Conservation (phyloP, 169 alveolate species). For the Eimeria praecox region DNA sequence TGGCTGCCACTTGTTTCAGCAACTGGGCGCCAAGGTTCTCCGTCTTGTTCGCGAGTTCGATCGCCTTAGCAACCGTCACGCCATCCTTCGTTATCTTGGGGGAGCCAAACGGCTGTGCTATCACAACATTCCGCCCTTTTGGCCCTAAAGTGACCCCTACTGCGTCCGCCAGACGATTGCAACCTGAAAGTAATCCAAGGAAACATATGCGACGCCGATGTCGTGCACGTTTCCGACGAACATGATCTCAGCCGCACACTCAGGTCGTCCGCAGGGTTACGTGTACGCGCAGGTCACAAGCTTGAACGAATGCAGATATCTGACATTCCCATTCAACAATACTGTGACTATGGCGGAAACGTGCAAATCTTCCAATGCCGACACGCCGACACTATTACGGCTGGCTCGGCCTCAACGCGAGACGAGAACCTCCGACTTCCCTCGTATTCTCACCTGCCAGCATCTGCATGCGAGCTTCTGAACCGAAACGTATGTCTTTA, state of each 20-base stretch:
- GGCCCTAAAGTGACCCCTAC: constrained; percentile 99
- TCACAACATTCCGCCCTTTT: constrained; percentile 99
- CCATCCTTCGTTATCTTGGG: constrained; percentile 99
- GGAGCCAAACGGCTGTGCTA: constrained; percentile 96
- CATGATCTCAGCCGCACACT: background rate
- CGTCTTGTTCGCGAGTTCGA: constrained; percentile 96
- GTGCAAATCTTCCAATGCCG: background rate
- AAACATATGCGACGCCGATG: background rate
- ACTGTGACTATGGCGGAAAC: background rate
- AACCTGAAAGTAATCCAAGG: constrained; percentile 77
- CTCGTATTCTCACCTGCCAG: constrained; percentile 73
- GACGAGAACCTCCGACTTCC: background rate
- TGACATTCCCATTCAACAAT: background rate
- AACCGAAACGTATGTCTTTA: constrained; percentile 77
- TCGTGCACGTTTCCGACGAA: background rate
- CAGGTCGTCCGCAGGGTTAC: background rate
- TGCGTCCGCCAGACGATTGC: constrained; percentile 98
- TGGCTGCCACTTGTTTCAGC: constrained; percentile 98
- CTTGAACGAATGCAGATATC: background rate
- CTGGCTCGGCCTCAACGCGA: background rate
- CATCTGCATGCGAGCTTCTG: constrained; percentile 80
- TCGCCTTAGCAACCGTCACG: constrained; percentile 99
- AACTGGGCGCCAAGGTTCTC: constrained; percentile 99
- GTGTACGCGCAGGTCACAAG: background rate
- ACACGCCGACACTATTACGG: background rate